Base-by-base conservation (phyloP, 345 rosid genomes). In the Lumnitzera racemosa region DNA sequence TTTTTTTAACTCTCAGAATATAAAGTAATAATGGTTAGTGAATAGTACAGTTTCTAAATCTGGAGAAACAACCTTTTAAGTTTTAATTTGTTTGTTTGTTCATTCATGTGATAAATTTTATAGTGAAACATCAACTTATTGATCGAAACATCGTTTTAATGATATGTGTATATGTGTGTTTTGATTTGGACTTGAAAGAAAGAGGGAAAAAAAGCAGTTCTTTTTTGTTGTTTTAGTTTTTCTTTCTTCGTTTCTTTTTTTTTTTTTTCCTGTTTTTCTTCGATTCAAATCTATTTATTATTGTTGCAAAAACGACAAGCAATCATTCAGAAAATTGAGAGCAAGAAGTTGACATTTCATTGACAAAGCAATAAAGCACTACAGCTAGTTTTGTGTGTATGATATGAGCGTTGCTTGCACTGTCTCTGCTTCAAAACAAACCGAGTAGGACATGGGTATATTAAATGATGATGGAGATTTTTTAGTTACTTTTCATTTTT, bases 141-240 rank as follows among this genome's bases (percentile, higher is more conserved):
- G 56, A 64, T 78, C 61, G 74, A 62, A 63, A 61, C 57, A 67
- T 59, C 65, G 55, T 46, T 75, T 73, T 63, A 72, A 48, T 49
- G 24, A 12, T 61, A 52, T 65, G 61, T 31, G 53, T 56, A 62
- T 52, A 13, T 51, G 29, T 48, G n/a, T 20, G 41, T 53, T 61
- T 62, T 5, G 57, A 55, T 60, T 51, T 24, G 51, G 41, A 63
- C 65, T 31, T 60, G n/a, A 58, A 51, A 49, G 57, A 29, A 9
- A 47, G 51, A 16, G 16, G 51, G 51, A 5, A 51, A 17, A 46
- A 15, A 47, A 62, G 55, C 53, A 17, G n/a, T 46, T 43, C 59
- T 53, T 55, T 14, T 41, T 61, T 46, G 24, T 58, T 49, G 50
- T 59, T 17, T 3, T n/a, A 51, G 47, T 46, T 56, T 16, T n/a